Evolutionary conservation across 257 asterid species (phyloP).

Genomic region (Nicotiana paniculata): DNA sequence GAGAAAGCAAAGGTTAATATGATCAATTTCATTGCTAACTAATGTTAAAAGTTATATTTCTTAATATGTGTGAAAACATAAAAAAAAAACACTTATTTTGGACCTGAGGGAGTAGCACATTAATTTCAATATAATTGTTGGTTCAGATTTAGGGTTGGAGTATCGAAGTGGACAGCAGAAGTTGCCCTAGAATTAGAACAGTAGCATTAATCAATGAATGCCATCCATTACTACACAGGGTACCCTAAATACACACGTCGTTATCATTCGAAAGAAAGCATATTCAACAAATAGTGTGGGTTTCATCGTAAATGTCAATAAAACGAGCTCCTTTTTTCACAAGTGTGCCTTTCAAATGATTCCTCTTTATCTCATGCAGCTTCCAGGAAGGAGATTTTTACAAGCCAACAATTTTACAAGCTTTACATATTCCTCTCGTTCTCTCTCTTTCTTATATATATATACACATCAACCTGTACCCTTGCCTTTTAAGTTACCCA

Average conservation of each 20-base stretch:
- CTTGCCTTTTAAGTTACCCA: background rate
- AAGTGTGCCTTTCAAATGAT: background rate
- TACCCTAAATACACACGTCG: background rate
- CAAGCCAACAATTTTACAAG: conserved; percentile 4
- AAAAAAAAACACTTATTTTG: no score
- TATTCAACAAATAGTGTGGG: background rate
- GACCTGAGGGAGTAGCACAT: no score
- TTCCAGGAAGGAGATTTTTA: conserved; percentile 16
- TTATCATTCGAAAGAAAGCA: background rate
- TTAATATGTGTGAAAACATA: no score
- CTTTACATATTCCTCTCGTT: background rate
- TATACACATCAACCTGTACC: background rate
- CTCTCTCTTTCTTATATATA: background rate
- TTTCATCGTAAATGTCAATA: background rate
- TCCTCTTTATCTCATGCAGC: conserved; percentile 13
- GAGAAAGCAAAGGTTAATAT: no score
- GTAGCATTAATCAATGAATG: background rate
- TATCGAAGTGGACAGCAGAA: background rate
- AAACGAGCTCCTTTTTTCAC: background rate
- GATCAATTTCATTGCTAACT: no score
- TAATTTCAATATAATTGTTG: no score
- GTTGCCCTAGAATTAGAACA: background rate
- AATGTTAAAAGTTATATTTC: no score
- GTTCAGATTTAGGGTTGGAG: background rate
- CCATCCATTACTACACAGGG: background rate